Base-by-base conservation (phyloP, 164 flowering plant species). In the Berberis thunbergii region DNA sequence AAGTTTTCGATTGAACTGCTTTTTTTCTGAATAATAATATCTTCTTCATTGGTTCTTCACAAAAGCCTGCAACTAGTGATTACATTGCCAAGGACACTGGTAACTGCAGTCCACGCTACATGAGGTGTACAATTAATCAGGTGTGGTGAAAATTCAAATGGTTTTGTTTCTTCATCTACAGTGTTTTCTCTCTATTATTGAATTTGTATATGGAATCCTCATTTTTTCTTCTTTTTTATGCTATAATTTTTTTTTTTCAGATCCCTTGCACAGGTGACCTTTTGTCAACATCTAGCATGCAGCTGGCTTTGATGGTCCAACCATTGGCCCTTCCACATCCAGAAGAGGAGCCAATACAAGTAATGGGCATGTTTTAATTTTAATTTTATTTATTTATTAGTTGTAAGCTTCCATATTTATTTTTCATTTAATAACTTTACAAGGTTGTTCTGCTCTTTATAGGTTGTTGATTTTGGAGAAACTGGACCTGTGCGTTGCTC, bases 401-500 rank as follows among this genome's bases (percentile, higher is more conserved):
- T 57, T 49, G 9, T 45, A 1, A 39, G 41, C 64, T 10, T 8
- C 10, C 55, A 57, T 63, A 41, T 45, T n/a, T 2, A 43, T 38
- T 13, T 6, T n/a, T 9, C 4, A 52, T 52, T 52, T 6, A 3
- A 26, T 26, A 26, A 26, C 26, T 26, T 26, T 26, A 26, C 26
- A 26, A 26, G 26, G 26, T 26, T 26, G n/a, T 52, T 6, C 3
- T 52, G 54, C 54, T 52, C n/a, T 11, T 52, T 12, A 52, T 7
- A 95, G 99, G 78, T 91, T 70, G 98, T 91, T 48, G 99, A 95
- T 79, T 91, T 91, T 83, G 97, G 98, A 56, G 98, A 95, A 71
- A 76, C 84, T 75, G 99, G 99, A 64, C 99, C 99, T 68, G 84
- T 91, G 67, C 87, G 99, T 46, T 95, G 99, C 70, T 86, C 97